phyloP scores from a whole-genome alignment of 208 protist species.

The Trypanosoma boissoni region DNA sequence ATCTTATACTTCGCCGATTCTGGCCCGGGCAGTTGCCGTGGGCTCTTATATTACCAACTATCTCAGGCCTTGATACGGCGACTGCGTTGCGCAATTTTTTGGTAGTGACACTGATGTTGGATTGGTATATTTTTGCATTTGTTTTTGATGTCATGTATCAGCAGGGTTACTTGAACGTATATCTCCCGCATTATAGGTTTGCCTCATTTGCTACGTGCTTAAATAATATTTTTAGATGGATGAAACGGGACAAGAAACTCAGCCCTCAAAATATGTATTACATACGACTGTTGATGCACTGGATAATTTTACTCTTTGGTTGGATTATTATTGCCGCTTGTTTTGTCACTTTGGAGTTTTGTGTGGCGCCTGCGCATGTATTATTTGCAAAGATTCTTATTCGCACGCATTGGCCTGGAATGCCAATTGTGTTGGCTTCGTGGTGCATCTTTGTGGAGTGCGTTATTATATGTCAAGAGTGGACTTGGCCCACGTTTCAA shows the following conservation, averaged over 20 bases:
- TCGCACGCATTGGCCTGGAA: neutral
- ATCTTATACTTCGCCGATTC: conserved; percentile 22
- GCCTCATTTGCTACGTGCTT: conserved; percentile 25
- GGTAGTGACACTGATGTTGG: conserved; percentile 19
- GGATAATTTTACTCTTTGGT: conserved; percentile 26
- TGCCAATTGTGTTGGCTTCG: conserved; percentile 20
- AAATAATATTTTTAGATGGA: neutral
- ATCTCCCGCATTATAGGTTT: conserved; percentile 39
- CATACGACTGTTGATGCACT: conserved; percentile 24
- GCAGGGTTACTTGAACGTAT: conserved; percentile 34
- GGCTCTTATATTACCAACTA: conserved; percentile 20
- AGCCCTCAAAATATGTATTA: conserved; percentile 1
- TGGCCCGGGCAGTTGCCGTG: conserved; percentile 31
- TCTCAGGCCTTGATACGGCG: conserved; percentile 14
- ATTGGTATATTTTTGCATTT: conserved; percentile 41
- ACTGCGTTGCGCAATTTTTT: conserved; percentile 17
- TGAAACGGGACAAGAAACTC: conserved; percentile 3
- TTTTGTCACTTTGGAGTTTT: conserved; percentile 25
- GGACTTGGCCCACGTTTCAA: conserved; percentile 43
- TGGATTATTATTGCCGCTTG: conserved; percentile 27
- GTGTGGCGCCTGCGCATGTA: neutral
- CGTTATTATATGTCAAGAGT: conserved; percentile 39
- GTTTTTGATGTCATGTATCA: conserved; percentile 45
- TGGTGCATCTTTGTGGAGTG: conserved; percentile 30
- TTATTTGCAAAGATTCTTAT: conserved; percentile 9